Conservation (phyloP, 345 rosid species). For the Populus simonii region DNA sequence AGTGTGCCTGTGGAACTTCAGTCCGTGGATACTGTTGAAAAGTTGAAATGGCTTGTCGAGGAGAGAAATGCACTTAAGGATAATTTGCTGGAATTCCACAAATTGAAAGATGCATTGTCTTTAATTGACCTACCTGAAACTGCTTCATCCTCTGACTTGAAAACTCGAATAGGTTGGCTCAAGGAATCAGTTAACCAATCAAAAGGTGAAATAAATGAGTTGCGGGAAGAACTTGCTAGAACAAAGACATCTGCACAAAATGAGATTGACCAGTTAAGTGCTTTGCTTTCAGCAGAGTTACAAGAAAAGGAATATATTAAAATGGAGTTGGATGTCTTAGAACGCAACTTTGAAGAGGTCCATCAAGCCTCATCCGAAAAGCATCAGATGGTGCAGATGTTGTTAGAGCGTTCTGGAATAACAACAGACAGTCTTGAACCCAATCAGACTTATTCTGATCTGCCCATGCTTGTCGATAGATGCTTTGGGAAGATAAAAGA, state of each 20-base stretch:
- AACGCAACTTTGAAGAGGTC: constrained; percentile 40
- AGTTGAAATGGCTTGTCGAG: constrained; percentile 44
- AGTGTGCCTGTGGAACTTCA: constrained; percentile 17
- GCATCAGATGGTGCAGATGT: constrained; percentile 49
- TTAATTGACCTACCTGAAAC: constrained; percentile 61
- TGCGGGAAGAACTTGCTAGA: constrained; percentile 49
- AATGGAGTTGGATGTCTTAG: constrained; percentile 44
- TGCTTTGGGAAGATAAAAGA: constrained; percentile 57
- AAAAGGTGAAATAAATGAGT: constrained; percentile 44
- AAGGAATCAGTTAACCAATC: constrained; percentile 55
- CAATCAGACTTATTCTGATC: constrained; percentile 35
- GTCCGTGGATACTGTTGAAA: constrained; percentile 14
- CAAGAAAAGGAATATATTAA: constrained; percentile 60
- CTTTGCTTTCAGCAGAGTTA: constrained; percentile 51
- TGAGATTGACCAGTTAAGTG: constrained; percentile 54
- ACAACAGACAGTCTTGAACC: constrained; percentile 32
- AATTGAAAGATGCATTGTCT: constrained; percentile 53
- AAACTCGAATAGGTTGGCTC: constrained; percentile 61
- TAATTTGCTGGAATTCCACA: constrained; percentile 49
- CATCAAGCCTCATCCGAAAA: constrained; percentile 46
- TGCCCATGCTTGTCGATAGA: constrained; percentile 42
- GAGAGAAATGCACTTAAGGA: constrained; percentile 54
- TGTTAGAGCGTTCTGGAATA: constrained; percentile 61
- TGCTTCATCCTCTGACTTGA: constrained; percentile 48
- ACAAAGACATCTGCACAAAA: constrained; percentile 38